phyloP scores from a whole-genome alignment of 225 moss, liverwort and hornwort species.

The Ulota crispa region DNA sequence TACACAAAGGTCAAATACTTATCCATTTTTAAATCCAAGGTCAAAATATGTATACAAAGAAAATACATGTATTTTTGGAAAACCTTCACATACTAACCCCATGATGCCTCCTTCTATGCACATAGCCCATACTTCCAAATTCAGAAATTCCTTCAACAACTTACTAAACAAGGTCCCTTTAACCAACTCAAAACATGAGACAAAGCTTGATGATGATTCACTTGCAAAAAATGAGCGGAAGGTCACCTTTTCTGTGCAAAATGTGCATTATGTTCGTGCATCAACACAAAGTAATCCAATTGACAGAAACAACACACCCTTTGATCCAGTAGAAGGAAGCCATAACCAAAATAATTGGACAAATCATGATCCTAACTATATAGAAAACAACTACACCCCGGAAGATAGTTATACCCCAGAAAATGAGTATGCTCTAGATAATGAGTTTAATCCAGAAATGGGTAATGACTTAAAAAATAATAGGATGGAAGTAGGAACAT shows the following conservation, averaged over 20 bases:
- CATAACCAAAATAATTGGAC: not conserved
- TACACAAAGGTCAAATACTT: not conserved
- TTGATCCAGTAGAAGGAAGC: not conserved
- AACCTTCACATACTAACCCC: not conserved
- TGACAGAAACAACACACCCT: not conserved
- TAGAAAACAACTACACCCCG: not conserved
- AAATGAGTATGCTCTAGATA: not conserved
- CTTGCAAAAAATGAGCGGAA: not conserved
- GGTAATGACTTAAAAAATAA: not conserved
- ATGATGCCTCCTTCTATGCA: not conserved
- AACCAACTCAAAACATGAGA: not conserved
- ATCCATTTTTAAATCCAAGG: not conserved
- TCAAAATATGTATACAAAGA: not conserved
- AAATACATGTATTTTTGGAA: not conserved
- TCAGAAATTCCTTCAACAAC: not conserved
- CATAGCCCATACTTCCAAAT: not conserved
- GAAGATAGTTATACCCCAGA: not conserved
- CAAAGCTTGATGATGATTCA: not conserved
- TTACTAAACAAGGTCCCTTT: not conserved
- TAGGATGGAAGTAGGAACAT: not conserved
- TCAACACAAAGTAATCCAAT: not conserved
- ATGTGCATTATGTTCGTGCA: not conserved
- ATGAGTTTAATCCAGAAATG: not conserved
- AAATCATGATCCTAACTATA: not conserved
- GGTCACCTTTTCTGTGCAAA: slow-evolving; percentile 10